Evolutionary conservation across 2,329 filamentous ascomycete species (phyloP), one percentile per base, ranked within the genome.

Genomic region (Calonectria pseudoreteaudii): DNA sequence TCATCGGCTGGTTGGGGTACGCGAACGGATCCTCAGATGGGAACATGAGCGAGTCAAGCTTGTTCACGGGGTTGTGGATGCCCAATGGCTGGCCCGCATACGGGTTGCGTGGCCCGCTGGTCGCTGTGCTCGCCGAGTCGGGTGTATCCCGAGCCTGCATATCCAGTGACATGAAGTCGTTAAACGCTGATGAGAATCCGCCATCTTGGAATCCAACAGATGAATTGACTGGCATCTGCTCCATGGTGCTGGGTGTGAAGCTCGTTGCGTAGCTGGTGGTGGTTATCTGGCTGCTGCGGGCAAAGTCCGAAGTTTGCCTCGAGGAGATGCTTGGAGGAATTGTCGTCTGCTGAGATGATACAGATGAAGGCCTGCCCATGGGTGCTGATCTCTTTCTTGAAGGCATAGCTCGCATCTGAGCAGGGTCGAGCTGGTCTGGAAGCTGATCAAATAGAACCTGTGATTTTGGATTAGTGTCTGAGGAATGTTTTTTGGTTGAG

Each of bases 381-480:
- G 90, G 87, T 0, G 90, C 90, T 3, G 90, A 86, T 44, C 91
- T 87, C 81, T 93, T 93, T 80, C 89, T 91, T 14, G 86, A 89
- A 68, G 84, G 84, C 30, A 81, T 78, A 20, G 84, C 81, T 58
- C 82, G 86, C 56, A 81, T 80, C 72, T 84, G 86, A 64, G 81
- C 84, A 70, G 85, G 90, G 79, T 92, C 93, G 41, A 97, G 86
- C 71, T 90, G 90, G 66, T 94, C 93, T 1, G 96, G 95, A 1
- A 98, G 85, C 81, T 95, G 92, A 74, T 97, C 94, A 82, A 98
- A 98, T 10, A 98, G 89, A 64, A 89, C 89, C 94, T 97, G 38
- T n/a, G 52, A 50, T n/a, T 14, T 10, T 16, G 36, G 18, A 41
- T 79, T 23, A 75, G 65, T 34, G 16, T 28, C 44, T 60, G 69